Evolutionary conservation across 169 alveolate species (phyloP), one percentile per base, ranked within the genome.

Genomic region (Cryptosporidium ubiquitum): DNA sequence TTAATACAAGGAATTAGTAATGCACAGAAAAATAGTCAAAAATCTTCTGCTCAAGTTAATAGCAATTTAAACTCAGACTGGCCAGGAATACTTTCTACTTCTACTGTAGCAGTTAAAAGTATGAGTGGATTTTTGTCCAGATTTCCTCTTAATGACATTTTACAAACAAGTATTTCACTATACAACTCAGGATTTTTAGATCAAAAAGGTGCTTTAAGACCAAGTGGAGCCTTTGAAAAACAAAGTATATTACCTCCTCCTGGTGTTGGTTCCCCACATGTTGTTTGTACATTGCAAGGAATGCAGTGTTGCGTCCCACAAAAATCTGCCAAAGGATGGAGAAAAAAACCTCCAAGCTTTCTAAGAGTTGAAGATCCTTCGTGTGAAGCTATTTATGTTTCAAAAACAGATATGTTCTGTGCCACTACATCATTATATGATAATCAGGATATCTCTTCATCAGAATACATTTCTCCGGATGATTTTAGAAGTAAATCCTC

Each of bases 261-360:
- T 6, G 94, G 94, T 14, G 86, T 74, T 47, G 92, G 86, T 10
- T 68, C 79, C 33, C 94, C 94, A 29, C 84, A 79, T 42, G 94
- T 91, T 39, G 69, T 58, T 29, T 91, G 94, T 66, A 86, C 92
- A 55, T 26, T 84, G 47, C 86, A 86, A 42, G 94, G 94, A 5
- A 91, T 91, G 94, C 91, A 91, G 5, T 91, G 94, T 84, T 91
- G 94, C 84, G 93, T 91, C 37, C 94, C 94, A n/a, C 91, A 86
- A 35, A 84, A 60, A 42, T 91, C 94, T 23, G 93, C 91, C 3
- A 68, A 74, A 35, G 85, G 91, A 5, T 91, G 94, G 94, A 60
- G 86, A 47, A 85, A 91, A 37, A 70, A 60, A 23, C 85, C 91
- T 23, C 75, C 85, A 7, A 68, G 86, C 85, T 66, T 84, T 40